Evolutionary conservation across 352 stramenopile genomes (phyloP).

Genomic region (Pythium utonaiense): DNA sequence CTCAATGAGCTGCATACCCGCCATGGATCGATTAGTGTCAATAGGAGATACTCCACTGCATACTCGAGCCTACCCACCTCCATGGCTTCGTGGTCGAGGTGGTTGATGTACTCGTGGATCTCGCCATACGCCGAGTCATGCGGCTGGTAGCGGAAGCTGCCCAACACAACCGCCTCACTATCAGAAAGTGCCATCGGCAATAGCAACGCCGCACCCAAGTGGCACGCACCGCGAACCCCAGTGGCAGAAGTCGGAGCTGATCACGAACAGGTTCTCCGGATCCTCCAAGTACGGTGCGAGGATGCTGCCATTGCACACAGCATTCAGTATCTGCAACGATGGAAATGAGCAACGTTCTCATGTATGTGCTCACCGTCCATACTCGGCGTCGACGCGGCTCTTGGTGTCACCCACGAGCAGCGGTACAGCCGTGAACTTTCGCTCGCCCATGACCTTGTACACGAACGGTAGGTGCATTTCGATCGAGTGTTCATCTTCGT

Average conservation of each 20-base stretch:
- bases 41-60: no score
- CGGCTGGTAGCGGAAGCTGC: constrained; percentile 89
- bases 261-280: constrained; percentile 91
- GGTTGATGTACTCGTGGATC: constrained; percentile 94
- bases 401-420: constrained; percentile 96
- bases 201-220: no score
- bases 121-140: constrained; percentile 80
- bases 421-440: constrained; percentile 88
- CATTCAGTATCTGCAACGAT: background rate
- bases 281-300: constrained; percentile 92
- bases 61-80: constrained; percentile 32
- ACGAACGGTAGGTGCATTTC: constrained; percentile 98
- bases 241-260: constrained; percentile 98
- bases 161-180: background rate
- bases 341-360: no score
- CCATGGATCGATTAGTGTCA: no score
- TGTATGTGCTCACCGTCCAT: constrained; percentile 56
- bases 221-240: constrained; percentile 80
- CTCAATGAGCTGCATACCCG: constrained; percentile 81
- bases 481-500: constrained; percentile 96
- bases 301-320: constrained; percentile 39
- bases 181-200: no score
- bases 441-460: constrained; percentile 77
- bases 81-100: constrained; percentile 92
- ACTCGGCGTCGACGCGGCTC: constrained; percentile 74